Conservation (phyloP, 2,329 filamentous ascomycete genomes). For the Colletotrichum sansevieriae region DNA sequence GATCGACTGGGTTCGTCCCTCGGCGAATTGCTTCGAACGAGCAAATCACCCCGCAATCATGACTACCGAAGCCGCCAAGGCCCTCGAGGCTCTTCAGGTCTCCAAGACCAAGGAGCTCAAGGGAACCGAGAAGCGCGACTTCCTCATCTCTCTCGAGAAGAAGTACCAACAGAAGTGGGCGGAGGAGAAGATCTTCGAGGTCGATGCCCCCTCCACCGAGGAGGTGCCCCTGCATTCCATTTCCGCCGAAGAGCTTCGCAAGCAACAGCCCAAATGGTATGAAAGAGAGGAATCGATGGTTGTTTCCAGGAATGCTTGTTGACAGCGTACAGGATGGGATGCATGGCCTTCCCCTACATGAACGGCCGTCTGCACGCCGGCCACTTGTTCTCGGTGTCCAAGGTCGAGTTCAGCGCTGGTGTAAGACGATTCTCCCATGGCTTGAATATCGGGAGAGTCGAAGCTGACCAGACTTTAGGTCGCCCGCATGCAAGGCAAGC, state of each 20-base stretch:
- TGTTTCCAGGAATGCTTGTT: not conserved
- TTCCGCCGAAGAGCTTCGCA: constrained; percentile 79
- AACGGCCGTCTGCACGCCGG: constrained; percentile 92
- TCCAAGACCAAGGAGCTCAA: constrained; percentile 74
- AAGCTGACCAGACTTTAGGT: constrained; percentile 25
- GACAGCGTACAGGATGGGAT: constrained; percentile 40
- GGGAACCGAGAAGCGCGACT: constrained; percentile 87
- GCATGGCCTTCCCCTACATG: constrained; percentile 73
- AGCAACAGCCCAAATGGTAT: constrained; percentile 88
- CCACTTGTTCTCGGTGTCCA: constrained; percentile 91
- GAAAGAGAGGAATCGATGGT: constrained; percentile 69
- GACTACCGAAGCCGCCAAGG: constrained; percentile 61
- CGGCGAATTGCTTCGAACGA: constrained; percentile 16
- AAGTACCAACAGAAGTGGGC: constrained; percentile 92
- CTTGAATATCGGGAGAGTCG: too few species aligned
- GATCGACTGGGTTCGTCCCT: constrained; percentile 26
- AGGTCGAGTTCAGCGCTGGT: constrained; percentile 92
- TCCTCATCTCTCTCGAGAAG: constrained; percentile 86
- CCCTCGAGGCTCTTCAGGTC: constrained; percentile 64
- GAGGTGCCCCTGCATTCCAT: constrained; percentile 84
- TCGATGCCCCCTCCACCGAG: constrained; percentile 82
- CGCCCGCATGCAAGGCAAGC: constrained; percentile 90
- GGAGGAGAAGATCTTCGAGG: constrained; percentile 82
- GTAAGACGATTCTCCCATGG: constrained; percentile 56
- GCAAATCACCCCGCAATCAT: constrained; percentile 51